These are phyloP conservation scores for Penicillium cosmopolitanum DNA, from an alignment of 495 filamentous ascomycete genomes.

Conservation along the genomic window DNA sequence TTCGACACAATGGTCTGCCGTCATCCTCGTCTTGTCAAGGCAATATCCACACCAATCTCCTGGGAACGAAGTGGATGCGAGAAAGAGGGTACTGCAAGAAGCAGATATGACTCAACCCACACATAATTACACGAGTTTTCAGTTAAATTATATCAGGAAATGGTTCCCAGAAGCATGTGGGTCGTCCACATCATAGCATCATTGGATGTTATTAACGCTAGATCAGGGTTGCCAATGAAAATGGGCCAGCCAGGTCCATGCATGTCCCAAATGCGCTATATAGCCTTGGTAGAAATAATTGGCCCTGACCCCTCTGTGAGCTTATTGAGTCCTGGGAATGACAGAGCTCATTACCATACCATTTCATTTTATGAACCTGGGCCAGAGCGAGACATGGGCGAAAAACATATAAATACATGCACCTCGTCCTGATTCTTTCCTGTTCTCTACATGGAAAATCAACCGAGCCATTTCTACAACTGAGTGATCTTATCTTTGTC, in stretches of 20 bases:
- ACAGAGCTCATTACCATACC: no score
- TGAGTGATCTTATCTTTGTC: no score
- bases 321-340: no score
- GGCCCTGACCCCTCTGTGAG: no score
- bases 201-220: not conserved
- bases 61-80: not conserved
- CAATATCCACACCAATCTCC: not conserved
- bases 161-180: not conserved
- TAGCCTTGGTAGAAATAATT: not conserved
- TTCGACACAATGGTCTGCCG: not conserved
- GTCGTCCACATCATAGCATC: not conserved
- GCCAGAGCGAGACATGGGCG: no score
- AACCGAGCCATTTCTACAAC: no score
- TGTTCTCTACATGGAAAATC: no score
- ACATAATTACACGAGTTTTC: not conserved
- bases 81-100: not conserved
- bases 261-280: not conserved
- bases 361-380: no score
- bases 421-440: no score
- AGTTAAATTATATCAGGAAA: not conserved
- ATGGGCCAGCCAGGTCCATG: not conserved
- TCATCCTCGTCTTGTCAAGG: not conserved
- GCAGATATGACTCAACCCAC: not conserved
- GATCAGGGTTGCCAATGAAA: not conserved
- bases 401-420: no score